These are phyloP conservation scores for Trichoderma breve DNA, from an alignment of 2,329 filamentous ascomycete species.

Conservation along the genomic window DNA sequence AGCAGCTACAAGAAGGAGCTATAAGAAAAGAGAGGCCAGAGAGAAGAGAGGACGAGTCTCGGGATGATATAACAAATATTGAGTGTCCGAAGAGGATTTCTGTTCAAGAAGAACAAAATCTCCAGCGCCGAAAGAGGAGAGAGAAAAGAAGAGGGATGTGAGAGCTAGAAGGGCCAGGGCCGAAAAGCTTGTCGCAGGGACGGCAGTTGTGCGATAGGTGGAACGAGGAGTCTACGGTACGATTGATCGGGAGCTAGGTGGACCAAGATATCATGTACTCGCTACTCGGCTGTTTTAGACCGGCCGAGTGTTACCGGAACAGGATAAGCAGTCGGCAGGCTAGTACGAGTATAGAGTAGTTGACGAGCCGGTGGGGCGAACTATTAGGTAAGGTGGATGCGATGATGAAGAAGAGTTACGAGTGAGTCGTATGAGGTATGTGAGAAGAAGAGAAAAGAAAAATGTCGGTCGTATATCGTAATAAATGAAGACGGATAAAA, in stretches of 20 bases:
- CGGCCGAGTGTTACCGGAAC: not conserved
- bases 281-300: not conserved
- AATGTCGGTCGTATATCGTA: not conserved
- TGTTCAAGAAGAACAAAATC: not conserved
- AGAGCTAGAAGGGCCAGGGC: not conserved
- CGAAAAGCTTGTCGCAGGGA: not conserved
- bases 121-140: not conserved
- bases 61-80: not conserved
- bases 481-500: not conserved
- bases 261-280: not conserved
- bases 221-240: slow-evolving; percentile 1
- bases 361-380: not conserved
- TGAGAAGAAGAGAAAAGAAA: not conserved
- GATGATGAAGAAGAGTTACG: not conserved
- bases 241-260: not conserved
- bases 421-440: not conserved
- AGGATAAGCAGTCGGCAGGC: not conserved
- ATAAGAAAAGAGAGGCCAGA: not conserved
- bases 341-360: not conserved
- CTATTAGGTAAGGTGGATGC: not conserved
- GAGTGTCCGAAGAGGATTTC: not conserved
- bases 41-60: not conserved
- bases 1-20: not conserved
- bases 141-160: not conserved
- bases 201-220: slow-evolving; percentile 6